Percentiles rank a stretch among this genome's conserved stretches.
These are phyloP conservation scores for Entoloma clypeatum DNA, from an alignment of 1,284 basidiomycete species.

Conservation along the genomic window DNA sequence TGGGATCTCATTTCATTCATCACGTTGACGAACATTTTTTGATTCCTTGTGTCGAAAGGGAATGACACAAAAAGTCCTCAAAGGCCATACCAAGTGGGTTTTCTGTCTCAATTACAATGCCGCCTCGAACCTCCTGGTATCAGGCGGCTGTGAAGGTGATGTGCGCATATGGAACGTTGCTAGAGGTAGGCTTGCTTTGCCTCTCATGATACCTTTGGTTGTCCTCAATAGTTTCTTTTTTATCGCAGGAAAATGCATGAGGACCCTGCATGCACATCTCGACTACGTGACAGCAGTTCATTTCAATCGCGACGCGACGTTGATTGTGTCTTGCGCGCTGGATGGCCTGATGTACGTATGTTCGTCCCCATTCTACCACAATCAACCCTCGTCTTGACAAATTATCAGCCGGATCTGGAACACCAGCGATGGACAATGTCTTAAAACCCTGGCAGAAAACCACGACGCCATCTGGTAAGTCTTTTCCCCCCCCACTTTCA, in stretches of 20 bases:
- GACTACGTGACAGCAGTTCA: slow-evolving; percentile 94
- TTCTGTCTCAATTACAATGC: slow-evolving; percentile 92
- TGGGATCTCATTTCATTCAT: slow-evolving; percentile 6
- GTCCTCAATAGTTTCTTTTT: slow-evolving; percentile 7
- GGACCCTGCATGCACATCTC: slow-evolving; percentile 86
- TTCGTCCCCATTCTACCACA: slow-evolving; percentile 7
- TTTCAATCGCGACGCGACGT: slow-evolving; percentile 89
- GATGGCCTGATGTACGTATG: slow-evolving; percentile 87
- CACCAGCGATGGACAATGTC: slow-evolving; percentile 86
- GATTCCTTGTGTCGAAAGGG: slow-evolving; percentile 42
- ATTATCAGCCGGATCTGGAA: slow-evolving; percentile 88
- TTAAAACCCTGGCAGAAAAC: slow-evolving; percentile 93
- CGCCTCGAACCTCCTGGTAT: slow-evolving; percentile 83
- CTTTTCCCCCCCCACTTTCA: background rate
- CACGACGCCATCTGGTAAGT: slow-evolving; percentile 82
- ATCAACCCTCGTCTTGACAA: slow-evolving; percentile 9
- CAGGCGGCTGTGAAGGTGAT: slow-evolving; percentile 90
- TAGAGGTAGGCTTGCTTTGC: slow-evolving; percentile 48
- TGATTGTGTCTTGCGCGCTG: slow-evolving; percentile 88
- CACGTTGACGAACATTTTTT: slow-evolving; percentile 12
- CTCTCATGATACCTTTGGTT: slow-evolving; percentile 1
- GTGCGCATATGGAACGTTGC: slow-evolving; percentile 90
- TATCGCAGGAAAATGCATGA: slow-evolving; percentile 67
- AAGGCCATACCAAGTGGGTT: slow-evolving; percentile 85
- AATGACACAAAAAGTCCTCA: slow-evolving; percentile 59